Conservation (phyloP, 1,284 basidiomycete species). For the Volvariella volvacea region DNA sequence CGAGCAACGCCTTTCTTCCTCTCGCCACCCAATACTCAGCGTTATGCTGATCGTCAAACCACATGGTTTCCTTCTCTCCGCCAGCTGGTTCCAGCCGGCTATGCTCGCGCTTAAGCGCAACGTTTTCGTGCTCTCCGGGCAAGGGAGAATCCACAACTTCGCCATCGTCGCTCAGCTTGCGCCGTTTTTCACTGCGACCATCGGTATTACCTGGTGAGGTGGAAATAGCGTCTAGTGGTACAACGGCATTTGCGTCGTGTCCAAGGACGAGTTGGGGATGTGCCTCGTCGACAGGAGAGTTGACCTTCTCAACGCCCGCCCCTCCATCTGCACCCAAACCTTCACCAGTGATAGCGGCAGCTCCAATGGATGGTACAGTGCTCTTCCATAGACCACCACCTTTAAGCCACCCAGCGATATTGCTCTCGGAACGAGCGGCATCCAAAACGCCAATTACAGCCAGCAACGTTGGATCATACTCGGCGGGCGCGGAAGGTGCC, state of each 20-base stretch:
- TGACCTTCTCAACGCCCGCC: too few relatives aligned
- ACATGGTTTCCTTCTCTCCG: constrained; percentile 25
- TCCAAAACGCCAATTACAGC: constrained; percentile 73
- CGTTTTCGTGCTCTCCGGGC: constrained; percentile 5
- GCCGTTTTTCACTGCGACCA: too few relatives aligned
- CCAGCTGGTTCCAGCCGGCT: too few relatives aligned
- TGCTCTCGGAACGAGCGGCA: constrained; percentile 48
- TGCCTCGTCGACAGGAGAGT: too few relatives aligned
- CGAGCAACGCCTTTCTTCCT: constrained; percentile 41
- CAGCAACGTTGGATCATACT: constrained; percentile 55
- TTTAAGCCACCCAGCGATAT: constrained; percentile 64
- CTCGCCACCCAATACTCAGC: constrained; percentile 43
- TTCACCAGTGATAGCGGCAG: too few relatives aligned
- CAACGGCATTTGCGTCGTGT: too few relatives aligned
- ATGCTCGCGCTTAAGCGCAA: too few relatives aligned
- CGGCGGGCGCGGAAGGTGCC: constrained; percentile 7
- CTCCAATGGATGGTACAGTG: background rate
- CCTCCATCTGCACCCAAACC: too few relatives aligned
- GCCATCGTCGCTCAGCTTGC: background rate
- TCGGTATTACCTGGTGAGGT: too few relatives aligned
- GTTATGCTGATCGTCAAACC: constrained; percentile 47
- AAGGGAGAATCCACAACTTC: constrained; percentile 1
- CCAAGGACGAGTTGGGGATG: too few relatives aligned
- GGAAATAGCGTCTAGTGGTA: too few relatives aligned
- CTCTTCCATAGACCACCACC: constrained; percentile 43